Evolutionary conservation across 352 stramenopile species (phyloP), one percentile per base, ranked within the genome.

Genomic region (Pythium dissimile): DNA sequence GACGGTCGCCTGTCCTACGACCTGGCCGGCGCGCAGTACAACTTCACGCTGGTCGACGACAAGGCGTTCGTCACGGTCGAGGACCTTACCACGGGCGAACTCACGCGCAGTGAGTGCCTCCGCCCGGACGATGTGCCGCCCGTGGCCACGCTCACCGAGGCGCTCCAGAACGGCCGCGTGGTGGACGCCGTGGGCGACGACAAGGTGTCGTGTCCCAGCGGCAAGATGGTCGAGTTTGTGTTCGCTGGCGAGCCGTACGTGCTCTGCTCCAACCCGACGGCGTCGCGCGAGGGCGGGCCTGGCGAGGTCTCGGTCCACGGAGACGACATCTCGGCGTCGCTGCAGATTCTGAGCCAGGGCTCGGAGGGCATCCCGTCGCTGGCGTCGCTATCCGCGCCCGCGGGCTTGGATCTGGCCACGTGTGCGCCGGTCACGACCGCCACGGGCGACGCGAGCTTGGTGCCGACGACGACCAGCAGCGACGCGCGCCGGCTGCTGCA

Each of bases 21-120:
- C 11, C 38, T 68, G 46, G 18, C 39, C n/a, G 50, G 52, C 51
- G 16, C 43, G 21, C 45, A 71, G 54, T 71, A 66, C 52, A 73
- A 73, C 54, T 73, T 71, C 43, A 73, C 66, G 43, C 30, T 73
- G 15, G 7, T 71, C 23, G 42, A 73, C 27, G 30, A 60, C 51
- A 34, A 48, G 6, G 66, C 49, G n/a, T 73, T 66, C 63, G 30
- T 66, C 38, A 71, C 66, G 2, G 48, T 62, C 1, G 44, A 63
- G 16, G 39, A 71, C 32, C 15, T 58, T 2, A 13, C 21, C 8
- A 60, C 62, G 1, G 46, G 57, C 23, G 27, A 53, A 23, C 18
- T 73, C 42, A 47, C 44, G 8, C 48, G 44, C 45, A 61, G 41
- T n/a, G 55, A 49, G 5, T 73, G 66, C 23, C 34, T 73, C 28